A percentile compares a stretch with the other conserved stretches of the same genome.
Conservation (phyloP, 1,284 basidiomycete species). For the Cutaneotrichosporon sp. region DNA sequence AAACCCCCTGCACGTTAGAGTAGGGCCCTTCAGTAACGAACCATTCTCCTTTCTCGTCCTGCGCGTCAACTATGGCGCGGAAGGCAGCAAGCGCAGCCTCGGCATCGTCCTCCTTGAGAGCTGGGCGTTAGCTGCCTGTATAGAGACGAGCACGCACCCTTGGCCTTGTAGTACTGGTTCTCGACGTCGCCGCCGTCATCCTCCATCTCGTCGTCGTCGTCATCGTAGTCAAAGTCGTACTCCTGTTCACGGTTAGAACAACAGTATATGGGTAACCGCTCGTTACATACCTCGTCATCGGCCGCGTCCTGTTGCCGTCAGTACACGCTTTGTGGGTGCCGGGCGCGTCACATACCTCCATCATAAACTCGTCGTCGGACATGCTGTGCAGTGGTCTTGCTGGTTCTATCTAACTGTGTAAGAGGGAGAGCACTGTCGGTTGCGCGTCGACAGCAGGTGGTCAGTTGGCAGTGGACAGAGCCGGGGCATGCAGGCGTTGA, state of each 20-base stretch:
- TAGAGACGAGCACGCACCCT: slow-evolving; percentile 59
- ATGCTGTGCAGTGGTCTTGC: slow-evolving; percentile 25
- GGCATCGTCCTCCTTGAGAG: slow-evolving; percentile 84
- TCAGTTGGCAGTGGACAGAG: neutral
- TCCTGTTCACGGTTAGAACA: slow-evolving; percentile 57
- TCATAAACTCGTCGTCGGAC: slow-evolving; percentile 51
- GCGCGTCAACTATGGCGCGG: slow-evolving; percentile 75
- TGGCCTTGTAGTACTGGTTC: slow-evolving; percentile 98
- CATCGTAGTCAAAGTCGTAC: slow-evolving; percentile 90
- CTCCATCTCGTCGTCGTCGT: slow-evolving; percentile 64
- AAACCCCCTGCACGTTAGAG: slow-evolving; percentile 71
- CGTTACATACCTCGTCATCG: slow-evolving; percentile 44
- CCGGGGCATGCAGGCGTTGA: neutral
- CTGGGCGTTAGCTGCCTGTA: slow-evolving; percentile 48
- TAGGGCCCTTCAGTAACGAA: slow-evolving; percentile 42
- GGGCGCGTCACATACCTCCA: slow-evolving; percentile 40
- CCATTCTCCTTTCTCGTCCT: slow-evolving; percentile 90
- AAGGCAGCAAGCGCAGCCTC: slow-evolving; percentile 85
- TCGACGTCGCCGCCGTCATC: slow-evolving; percentile 86
- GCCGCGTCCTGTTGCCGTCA: slow-evolving; percentile 42
- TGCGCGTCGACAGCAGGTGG: no score
- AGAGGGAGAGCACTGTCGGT: no score
- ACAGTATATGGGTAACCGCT: no score
- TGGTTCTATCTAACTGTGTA: no score
- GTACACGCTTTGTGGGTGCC: neutral